phyloP scores from a whole-genome alignment of 2,329 filamentous ascomycete genomes.

The Magnaporthiopsis rhizophila region DNA sequence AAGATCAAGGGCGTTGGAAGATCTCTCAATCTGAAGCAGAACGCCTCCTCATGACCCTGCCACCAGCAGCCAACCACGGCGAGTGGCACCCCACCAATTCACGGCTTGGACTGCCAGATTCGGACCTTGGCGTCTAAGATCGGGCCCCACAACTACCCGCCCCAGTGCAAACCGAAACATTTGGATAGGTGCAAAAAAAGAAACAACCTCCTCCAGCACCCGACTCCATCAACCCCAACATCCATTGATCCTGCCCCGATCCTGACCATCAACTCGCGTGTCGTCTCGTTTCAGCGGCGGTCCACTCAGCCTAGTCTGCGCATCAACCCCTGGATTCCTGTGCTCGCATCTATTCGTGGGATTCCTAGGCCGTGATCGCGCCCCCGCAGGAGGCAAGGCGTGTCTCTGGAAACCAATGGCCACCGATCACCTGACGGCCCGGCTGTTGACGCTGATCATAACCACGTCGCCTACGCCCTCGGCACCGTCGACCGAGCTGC shows the following conservation, averaged over 20 bases:
- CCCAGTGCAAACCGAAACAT: background rate
- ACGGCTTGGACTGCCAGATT: background rate
- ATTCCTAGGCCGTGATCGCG: no score
- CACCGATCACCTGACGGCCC: background rate
- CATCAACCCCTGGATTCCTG: background rate
- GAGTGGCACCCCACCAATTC: no score
- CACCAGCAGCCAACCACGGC: background rate
- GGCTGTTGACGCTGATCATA: conserved; percentile 36
- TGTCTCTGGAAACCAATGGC: background rate
- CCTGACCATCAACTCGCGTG: background rate
- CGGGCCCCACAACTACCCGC: background rate
- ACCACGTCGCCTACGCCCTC: conserved; percentile 50
- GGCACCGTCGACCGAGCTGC: conserved; percentile 41
- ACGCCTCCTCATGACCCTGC: background rate
- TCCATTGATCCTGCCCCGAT: background rate
- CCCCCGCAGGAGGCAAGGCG: background rate
- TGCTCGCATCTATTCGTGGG: no score
- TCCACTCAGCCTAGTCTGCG: background rate
- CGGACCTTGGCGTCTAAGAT: background rate
- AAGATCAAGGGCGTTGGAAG: background rate
- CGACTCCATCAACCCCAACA: no score
- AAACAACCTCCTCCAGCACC: background rate
- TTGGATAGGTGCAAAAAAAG: background rate
- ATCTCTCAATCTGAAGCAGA: background rate
- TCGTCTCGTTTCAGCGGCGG: background rate